These are phyloP conservation scores for Xerocomellus intermedius DNA, from an alignment of 768 basidiomycete genomes.

Conservation along the genomic window DNA sequence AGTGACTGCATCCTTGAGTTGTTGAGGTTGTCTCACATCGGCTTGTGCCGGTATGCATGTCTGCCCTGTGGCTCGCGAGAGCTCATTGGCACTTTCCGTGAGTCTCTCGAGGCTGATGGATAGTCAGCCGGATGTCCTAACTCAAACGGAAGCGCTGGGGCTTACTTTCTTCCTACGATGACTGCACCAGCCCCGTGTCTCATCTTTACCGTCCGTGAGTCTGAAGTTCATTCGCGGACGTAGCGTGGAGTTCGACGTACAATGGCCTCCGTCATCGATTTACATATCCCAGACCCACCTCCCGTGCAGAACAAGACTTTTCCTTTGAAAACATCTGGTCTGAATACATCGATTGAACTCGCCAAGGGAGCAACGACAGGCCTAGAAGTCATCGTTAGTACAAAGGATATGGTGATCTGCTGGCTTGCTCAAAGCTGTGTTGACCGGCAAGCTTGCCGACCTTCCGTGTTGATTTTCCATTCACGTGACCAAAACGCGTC, in stretches of 20 bases:
- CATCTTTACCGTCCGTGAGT: slow-evolving; percentile 50
- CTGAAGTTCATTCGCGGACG: not conserved
- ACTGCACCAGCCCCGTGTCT: slow-evolving; percentile 75
- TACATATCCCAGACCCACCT: slow-evolving; percentile 91
- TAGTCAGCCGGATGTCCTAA: slow-evolving; percentile 1
- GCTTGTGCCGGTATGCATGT: slow-evolving; percentile 71
- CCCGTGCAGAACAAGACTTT: slow-evolving; percentile 92
- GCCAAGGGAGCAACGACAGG: slow-evolving; percentile 45
- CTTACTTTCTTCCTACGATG: slow-evolving; percentile 88
- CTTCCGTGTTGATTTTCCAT: slow-evolving; percentile 14
- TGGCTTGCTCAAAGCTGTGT: too few species aligned
- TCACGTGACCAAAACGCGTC: slow-evolving; percentile 23
- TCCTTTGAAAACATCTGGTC: slow-evolving; percentile 78
- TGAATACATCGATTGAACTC: slow-evolving; percentile 66
- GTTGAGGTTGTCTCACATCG: slow-evolving; percentile 79
- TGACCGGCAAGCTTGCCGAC: not conserved
- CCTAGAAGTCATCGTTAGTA: slow-evolving; percentile 36
- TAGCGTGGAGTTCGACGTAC: slow-evolving; percentile 42
- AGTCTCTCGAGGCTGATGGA: slow-evolving; percentile 65
- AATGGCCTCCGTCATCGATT: slow-evolving; percentile 79
- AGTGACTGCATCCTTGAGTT: slow-evolving; percentile 72
- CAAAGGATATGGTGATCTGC: not conserved
- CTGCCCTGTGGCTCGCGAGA: slow-evolving; percentile 67
- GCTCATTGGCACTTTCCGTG: slow-evolving; percentile 62
- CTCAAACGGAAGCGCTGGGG: not conserved